Conservation (phyloP, 2,329 filamentous ascomycete species). For the Incumbomyces delicatus region DNA sequence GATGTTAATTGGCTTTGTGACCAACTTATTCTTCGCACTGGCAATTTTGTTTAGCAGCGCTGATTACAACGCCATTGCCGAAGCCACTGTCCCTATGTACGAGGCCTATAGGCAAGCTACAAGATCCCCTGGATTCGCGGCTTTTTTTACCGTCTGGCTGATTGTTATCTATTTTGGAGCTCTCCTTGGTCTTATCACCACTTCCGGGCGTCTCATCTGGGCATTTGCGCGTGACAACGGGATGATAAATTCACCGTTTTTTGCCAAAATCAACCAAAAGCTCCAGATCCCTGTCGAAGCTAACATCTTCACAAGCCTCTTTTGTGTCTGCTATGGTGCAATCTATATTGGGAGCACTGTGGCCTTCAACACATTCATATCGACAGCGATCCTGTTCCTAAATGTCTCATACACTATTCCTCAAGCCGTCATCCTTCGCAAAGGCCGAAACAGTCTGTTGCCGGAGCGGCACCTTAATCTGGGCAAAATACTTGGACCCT, state of each 20-base stretch:
- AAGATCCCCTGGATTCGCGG: conserved; percentile 8
- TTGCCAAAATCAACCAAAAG: no score
- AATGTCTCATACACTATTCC: conserved; percentile 23
- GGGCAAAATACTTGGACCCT: neutral
- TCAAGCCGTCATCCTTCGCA: conserved; percentile 21
- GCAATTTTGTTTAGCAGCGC: conserved; percentile 14
- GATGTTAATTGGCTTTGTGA: conserved; percentile 27
- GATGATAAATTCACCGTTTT: conserved; percentile 27
- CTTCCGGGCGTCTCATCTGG: conserved; percentile 40
- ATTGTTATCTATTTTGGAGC: conserved; percentile 19
- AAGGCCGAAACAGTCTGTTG: conserved; percentile 14
- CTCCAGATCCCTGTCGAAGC: conserved; percentile 22
- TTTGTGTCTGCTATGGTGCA: conserved; percentile 22
- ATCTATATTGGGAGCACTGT: conserved; percentile 19
- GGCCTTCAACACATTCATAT: conserved; percentile 24
- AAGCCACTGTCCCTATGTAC: conserved; percentile 15
- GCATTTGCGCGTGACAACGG: conserved; percentile 44
- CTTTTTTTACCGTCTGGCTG: conserved; percentile 19
- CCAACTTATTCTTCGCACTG: conserved; percentile 17
- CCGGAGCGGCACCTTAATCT: neutral
- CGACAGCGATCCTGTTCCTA: conserved; percentile 16
- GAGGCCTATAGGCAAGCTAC: conserved; percentile 18
- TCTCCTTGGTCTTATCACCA: conserved; percentile 9
- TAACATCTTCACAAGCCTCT: conserved; percentile 16
- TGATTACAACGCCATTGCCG: conserved; percentile 14